A percentile compares a stretch with the other conserved stretches of the same genome.
Conservation (phyloP, 2,329 filamentous ascomycete species). For the Beauveria scarabaeidicola region DNA sequence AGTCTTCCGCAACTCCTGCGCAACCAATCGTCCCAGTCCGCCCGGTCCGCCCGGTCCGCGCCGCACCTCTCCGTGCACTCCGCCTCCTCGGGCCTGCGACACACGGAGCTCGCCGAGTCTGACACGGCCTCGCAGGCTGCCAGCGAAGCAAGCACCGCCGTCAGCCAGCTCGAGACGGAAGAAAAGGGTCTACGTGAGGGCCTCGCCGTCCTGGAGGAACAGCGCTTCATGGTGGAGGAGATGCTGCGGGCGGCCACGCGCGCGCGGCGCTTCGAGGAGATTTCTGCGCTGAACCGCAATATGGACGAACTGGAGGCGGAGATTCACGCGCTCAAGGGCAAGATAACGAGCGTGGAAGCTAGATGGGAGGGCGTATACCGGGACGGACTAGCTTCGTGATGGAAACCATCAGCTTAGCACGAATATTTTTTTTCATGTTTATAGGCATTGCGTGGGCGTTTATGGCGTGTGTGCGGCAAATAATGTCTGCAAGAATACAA, state of each 20-base stretch:
- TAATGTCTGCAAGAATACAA: not conserved
- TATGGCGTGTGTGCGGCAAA: not conserved
- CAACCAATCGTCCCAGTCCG: constrained; percentile 27
- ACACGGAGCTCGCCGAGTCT: constrained; percentile 36
- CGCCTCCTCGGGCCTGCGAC: constrained; percentile 33
- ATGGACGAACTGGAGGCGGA: constrained; percentile 74
- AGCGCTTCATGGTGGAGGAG: constrained; percentile 78
- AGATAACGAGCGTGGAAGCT: constrained; percentile 57
- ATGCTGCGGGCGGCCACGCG: constrained; percentile 75
- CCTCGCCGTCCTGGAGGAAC: constrained; percentile 80
- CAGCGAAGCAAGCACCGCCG: constrained; percentile 45
- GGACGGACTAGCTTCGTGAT: constrained; percentile 18
- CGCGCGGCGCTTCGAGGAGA: constrained; percentile 76
- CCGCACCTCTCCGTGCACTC: constrained; percentile 27
- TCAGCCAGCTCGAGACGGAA: constrained; percentile 62
- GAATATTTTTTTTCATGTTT: not conserved
- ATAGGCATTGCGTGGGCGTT: constrained; percentile 13
- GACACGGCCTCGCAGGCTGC: constrained; percentile 36
- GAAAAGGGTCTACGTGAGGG: constrained; percentile 75
- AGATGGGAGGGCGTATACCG: constrained; percentile 46
- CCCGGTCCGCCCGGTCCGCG: constrained; percentile 20
- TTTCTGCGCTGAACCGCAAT: constrained; percentile 69
- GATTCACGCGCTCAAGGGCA: constrained; percentile 58
- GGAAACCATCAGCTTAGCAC: not conserved
- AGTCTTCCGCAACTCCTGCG: constrained; percentile 59